A percentile compares a stretch with the other conserved stretches of the same genome.
Evolutionary conservation across 345 rosid species (phyloP).

Genomic region (Eucalyptus globulus): DNA sequence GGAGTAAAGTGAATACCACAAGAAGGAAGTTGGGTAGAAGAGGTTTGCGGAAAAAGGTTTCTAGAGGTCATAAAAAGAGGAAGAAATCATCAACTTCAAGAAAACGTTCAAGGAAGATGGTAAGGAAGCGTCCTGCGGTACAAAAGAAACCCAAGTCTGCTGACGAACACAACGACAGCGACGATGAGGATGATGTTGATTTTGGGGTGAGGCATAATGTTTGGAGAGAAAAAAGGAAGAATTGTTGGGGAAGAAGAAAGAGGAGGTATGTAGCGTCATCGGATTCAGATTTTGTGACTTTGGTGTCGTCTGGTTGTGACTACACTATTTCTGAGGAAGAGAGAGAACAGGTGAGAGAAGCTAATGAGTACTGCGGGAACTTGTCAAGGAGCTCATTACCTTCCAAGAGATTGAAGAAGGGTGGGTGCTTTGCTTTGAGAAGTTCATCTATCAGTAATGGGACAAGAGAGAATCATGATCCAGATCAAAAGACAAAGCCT

Average conservation of each 20-base stretch:
- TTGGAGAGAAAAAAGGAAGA: slow-evolving; percentile 29
- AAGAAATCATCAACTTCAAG: slow-evolving; percentile 25
- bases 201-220: slow-evolving; percentile 21
- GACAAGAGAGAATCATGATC: slow-evolving; percentile 25
- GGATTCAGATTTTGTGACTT: slow-evolving; percentile 57
- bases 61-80: slow-evolving; percentile 20
- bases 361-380: slow-evolving; percentile 20
- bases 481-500: slow-evolving; percentile 25
- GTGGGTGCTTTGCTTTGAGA: slow-evolving; percentile 35
- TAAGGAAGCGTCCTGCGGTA: slow-evolving; percentile 21
- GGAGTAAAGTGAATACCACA: background rate
- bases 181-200: slow-evolving; percentile 27
- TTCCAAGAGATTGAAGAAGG: slow-evolving; percentile 24
- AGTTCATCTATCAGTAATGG: slow-evolving; percentile 31
- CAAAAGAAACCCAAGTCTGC: slow-evolving; percentile 27
- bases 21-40: slow-evolving; percentile 12
- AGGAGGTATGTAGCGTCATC: slow-evolving; percentile 36
- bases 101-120: slow-evolving; percentile 24
- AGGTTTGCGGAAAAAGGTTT: slow-evolving; percentile 13
- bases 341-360: slow-evolving; percentile 87
- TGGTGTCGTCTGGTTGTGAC: slow-evolving; percentile 63
- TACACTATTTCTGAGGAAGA: slow-evolving; percentile 94
- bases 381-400: slow-evolving; percentile 35
- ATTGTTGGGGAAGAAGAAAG: slow-evolving; percentile 14
- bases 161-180: background rate